Conservation (phyloP, 169 alveolate species). For the Plasmodium coatneyi region DNA sequence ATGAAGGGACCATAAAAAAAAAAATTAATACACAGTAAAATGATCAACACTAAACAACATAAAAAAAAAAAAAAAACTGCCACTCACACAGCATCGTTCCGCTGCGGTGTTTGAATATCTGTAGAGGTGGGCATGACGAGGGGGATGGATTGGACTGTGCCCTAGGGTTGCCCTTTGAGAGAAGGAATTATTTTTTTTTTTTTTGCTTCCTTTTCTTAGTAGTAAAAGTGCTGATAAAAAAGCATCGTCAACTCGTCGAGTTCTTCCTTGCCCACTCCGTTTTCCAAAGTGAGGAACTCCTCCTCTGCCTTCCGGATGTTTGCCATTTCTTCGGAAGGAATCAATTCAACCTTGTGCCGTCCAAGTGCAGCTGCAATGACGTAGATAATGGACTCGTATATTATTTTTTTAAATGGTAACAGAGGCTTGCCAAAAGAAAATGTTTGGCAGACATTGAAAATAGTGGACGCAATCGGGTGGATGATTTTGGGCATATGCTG, state of each 20-base stretch:
- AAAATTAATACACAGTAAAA: too few relatives aligned
- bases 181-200: neutral
- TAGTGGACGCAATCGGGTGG: constrained; percentile 24
- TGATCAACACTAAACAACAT: too few relatives aligned
- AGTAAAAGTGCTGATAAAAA: constrained; percentile 24
- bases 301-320: constrained; percentile 44
- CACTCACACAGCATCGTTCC: neutral
- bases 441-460: constrained; percentile 37
- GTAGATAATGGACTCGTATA: constrained; percentile 59
- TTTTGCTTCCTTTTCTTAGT: neutral
- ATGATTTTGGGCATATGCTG: constrained; percentile 44
- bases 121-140: neutral
- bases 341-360: constrained; percentile 20
- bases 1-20: too few relatives aligned
- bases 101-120: neutral
- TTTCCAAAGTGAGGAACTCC: constrained; percentile 29
- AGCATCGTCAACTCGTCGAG: constrained; percentile 43
- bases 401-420: constrained; percentile 46
- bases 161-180: neutral
- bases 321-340: constrained; percentile 25
- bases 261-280: constrained; percentile 25
- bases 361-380: constrained; percentile 32
- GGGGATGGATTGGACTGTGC: neutral
- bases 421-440: constrained; percentile 55
- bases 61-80: neutral